Conservation (phyloP, 1,284 basidiomycete genomes). For the Anthracocystis walkeri region DNA sequence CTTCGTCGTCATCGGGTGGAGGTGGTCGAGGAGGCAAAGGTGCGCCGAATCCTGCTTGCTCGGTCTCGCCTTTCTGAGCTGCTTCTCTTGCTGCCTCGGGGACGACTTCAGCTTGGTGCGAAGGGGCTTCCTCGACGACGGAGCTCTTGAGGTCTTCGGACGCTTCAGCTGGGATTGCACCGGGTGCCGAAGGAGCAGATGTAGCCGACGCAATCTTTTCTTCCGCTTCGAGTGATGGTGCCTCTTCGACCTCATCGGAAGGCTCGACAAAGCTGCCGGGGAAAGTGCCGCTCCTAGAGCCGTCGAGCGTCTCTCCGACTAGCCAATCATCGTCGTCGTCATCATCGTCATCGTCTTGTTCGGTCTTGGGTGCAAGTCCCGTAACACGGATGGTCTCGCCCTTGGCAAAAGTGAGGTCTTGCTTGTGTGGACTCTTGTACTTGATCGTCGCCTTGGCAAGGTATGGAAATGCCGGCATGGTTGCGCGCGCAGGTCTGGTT, state of each 20-base stretch:
- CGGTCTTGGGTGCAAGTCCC: slow-evolving; percentile 53
- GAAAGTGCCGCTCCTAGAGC: slow-evolving; percentile 65
- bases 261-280: slow-evolving; percentile 65
- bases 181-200: slow-evolving; percentile 20
- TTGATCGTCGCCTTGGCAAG: slow-evolving; percentile 61
- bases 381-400: slow-evolving; percentile 67
- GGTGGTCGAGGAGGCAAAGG: slow-evolving; percentile 45
- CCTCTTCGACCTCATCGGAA: slow-evolving; percentile 55
- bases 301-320: slow-evolving; percentile 65
- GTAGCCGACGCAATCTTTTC: slow-evolving; percentile 38
- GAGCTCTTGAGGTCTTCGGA: slow-evolving; percentile 23
- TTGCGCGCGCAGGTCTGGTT: slow-evolving; percentile 2
- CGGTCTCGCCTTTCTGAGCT: slow-evolving; percentile 38
- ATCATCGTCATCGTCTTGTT: slow-evolving; percentile 60
- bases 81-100: slow-evolving; percentile 41
- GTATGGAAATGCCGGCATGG: slow-evolving; percentile 47
- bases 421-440: slow-evolving; percentile 65
- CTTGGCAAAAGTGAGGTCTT: slow-evolving; percentile 65
- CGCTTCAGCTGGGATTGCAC: slow-evolving; percentile 31
- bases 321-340: slow-evolving; percentile 70
- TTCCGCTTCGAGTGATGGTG: slow-evolving; percentile 20
- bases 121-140: slow-evolving; percentile 28
- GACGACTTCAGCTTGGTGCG: slow-evolving; percentile 53
- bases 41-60: slow-evolving; percentile 42
- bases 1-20: slow-evolving; percentile 29